A percentile compares a stretch with the other conserved stretches of the same genome.
These are phyloP conservation scores for Saccharomyces hybrid DNA, from an alignment of 1,139 yeast species.

Conservation along the genomic window DNA sequence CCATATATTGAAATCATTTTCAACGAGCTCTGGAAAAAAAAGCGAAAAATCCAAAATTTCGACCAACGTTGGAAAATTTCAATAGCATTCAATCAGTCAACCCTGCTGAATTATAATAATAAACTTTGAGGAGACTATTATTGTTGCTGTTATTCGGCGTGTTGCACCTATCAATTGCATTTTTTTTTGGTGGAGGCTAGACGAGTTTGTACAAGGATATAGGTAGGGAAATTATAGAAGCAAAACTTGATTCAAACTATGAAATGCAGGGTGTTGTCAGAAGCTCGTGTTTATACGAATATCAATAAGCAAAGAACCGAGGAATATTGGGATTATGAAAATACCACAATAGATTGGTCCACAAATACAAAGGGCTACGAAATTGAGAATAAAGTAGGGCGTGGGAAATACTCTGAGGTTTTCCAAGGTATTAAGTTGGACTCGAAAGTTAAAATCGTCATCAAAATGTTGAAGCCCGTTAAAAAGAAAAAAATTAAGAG, in stretches of 20 bases:
- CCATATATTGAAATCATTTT: neutral
- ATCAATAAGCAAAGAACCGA: conserved; percentile 71
- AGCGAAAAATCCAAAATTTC: neutral
- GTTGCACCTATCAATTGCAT: neutral
- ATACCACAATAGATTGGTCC: conserved; percentile 53
- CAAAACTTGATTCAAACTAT: conserved; percentile 7
- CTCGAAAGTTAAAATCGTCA: conserved; percentile 55
- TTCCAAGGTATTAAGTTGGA: conserved; percentile 69
- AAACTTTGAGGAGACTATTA: neutral
- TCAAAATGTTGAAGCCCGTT: conserved; percentile 94
- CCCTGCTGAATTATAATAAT: neutral
- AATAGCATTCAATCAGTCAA: neutral
- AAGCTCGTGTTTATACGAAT: conserved; percentile 83
- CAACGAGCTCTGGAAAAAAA: neutral
- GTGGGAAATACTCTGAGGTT: conserved; percentile 97
- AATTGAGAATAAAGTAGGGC: conserved; percentile 83
- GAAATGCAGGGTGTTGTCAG: conserved; percentile 41
- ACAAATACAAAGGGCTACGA: conserved; percentile 55
- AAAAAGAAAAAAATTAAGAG: conserved; percentile 93
- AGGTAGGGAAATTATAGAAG: neutral
- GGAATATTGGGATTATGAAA: conserved; percentile 92
- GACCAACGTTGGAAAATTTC: neutral
- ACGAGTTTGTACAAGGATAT: too few relatives aligned
- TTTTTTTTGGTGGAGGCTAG: neutral
- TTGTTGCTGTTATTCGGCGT: neutral